Percentiles rank a stretch among this genome's conserved stretches.
These are phyloP conservation scores for Salix koriyanagi DNA, from an alignment of 345 rosid genomes.

Conservation along the genomic window DNA sequence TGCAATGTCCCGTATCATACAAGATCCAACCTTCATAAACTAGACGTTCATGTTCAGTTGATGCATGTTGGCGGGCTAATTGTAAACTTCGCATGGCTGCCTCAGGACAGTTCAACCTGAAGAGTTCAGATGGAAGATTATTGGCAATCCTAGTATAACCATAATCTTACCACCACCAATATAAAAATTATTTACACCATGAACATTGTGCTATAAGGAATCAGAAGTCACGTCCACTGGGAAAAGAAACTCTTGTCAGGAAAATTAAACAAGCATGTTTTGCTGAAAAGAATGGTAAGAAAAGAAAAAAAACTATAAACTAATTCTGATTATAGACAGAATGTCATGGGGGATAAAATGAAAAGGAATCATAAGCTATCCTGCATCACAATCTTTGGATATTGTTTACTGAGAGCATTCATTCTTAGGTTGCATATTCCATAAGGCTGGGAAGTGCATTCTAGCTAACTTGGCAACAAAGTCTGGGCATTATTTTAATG, in stretches of 20 bases:
- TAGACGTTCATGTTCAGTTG: conserved; percentile 77
- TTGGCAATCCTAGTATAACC: not conserved
- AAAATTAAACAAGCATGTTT: not conserved
- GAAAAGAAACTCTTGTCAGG: not conserved
- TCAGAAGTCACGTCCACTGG: not conserved
- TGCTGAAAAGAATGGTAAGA: not conserved
- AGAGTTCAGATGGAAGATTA: conserved; percentile 2
- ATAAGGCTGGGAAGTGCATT: not conserved
- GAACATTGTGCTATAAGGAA: not conserved
- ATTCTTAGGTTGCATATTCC: not conserved
- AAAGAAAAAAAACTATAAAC: not conserved
- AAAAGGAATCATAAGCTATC: not conserved
- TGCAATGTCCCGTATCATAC: conserved; percentile 92
- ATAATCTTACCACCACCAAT: conserved; percentile 4
- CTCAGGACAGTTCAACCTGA: conserved; percentile 91
- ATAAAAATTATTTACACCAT: not conserved
- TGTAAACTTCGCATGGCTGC: conserved; percentile 97
- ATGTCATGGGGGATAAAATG: not conserved
- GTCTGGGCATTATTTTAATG: not conserved
- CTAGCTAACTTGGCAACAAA: not conserved
- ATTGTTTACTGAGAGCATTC: not conserved
- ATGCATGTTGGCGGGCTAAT: conserved; percentile 84
- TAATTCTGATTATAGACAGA: not conserved
- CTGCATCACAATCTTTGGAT: not conserved
- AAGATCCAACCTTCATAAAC: conserved; percentile 98